Evolutionary conservation across 192 early-diverging fungal species (phyloP), one percentile per base, ranked within the genome.

Genomic region (Coemansia sp.): DNA sequence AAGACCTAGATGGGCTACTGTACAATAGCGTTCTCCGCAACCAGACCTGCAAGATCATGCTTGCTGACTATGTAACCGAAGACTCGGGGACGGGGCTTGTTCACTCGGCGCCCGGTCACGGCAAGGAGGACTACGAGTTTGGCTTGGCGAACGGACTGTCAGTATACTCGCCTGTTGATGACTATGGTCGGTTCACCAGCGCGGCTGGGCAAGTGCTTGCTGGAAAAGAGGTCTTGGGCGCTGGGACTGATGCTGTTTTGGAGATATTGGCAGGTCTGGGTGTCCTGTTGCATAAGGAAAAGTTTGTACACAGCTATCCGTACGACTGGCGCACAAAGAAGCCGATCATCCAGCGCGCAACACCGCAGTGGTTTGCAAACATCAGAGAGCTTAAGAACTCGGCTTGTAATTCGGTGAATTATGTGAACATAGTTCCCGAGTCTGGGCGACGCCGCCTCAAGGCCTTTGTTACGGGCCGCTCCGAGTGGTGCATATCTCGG

Each of bases 311-410:
- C 68, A 91, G 88, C 65, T 92, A 91, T 58, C 91, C 89, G 6
- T 92, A 91, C 53, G 91, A 92, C 81, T 92, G 91, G 91, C 84
- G 91, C 23, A 89, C 88, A 60, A 92, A 92, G 61, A 74, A 86
- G 55, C 91, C 91, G 3, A 84, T 92, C 42, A 91, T 92, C 59
- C 79, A 73, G 65, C 84, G 91, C 37, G 89, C 91, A 8, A 92
- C 91, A 7, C 84, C 88, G 34, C 91, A 92, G 70, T 92, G 91
- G 91, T 92, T 92, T 79, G 89, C 89, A 14, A 85, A 90, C 40
- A 73, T 92, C 3, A 80, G 80, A 22, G 70, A 77, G 13, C 73
- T 92, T 33, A 87, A 89, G 62, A 68, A 85, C 45, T 58, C 82
- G 19, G 89, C 87, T 0, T 72, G 86, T 7, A 62, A 83, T 48